Conservation (phyloP, 148 eudicot genomes). For the Hydrangea macrophylla region DNA sequence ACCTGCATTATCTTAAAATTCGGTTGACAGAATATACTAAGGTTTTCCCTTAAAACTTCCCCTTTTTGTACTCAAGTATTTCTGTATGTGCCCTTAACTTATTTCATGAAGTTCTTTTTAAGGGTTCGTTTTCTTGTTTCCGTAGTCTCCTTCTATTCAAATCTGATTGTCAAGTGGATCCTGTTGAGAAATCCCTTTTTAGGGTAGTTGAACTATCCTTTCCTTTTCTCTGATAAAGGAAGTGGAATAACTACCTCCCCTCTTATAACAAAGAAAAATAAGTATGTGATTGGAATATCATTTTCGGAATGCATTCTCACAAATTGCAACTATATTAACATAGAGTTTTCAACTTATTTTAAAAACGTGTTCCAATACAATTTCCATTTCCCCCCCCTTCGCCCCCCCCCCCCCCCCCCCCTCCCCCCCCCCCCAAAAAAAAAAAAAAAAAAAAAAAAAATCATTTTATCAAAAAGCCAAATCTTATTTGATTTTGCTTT, state of each 20-base stretch:
- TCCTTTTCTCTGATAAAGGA: background rate
- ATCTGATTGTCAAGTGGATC: background rate
- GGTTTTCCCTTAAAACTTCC: slow-evolving; percentile 35
- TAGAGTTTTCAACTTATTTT: no score
- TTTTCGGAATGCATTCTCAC: no score
- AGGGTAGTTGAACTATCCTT: background rate
- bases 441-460: no score
- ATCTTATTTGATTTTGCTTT: no score
- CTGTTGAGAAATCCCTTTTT: background rate
- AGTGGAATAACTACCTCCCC: background rate
- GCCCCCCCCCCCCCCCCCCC: no score
- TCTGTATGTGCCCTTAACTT: background rate
- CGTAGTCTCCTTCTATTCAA: slow-evolving; percentile 5
- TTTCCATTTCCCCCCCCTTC: no score
- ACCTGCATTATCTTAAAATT: slow-evolving; percentile 37
- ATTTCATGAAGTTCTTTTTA: background rate
- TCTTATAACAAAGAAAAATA: background rate
- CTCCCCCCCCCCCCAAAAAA: no score
- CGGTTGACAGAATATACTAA: slow-evolving; percentile 67
- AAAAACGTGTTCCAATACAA: no score
- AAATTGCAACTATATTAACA: no score
- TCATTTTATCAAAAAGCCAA: no score
- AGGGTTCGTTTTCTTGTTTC: background rate
- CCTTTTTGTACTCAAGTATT: background rate
- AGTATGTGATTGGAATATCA: no score